Conservation (phyloP, 2,329 filamentous ascomycete genomes). For the Colletotrichum brevisporum region DNA sequence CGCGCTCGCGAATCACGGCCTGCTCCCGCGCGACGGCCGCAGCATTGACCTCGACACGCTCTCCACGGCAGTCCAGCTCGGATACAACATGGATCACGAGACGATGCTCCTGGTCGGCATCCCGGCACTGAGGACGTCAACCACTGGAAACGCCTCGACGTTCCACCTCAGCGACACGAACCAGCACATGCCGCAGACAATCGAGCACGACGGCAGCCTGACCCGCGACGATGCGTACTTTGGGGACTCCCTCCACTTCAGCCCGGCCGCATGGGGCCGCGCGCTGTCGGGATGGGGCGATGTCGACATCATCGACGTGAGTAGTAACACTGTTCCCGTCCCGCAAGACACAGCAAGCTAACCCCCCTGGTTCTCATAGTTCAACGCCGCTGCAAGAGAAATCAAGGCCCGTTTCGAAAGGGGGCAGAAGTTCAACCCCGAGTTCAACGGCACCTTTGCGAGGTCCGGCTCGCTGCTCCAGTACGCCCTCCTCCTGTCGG, state of each 20-base stretch:
- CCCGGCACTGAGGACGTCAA: conserved; percentile 43
- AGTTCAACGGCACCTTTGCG: conserved; percentile 40
- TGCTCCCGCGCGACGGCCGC: conserved; percentile 36
- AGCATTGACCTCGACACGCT: conserved; percentile 20
- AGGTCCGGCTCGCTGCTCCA: conserved; percentile 18
- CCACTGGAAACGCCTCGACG: conserved; percentile 45
- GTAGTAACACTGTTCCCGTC: neutral
- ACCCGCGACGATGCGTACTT: conserved; percentile 47
- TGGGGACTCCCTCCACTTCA: conserved; percentile 49
- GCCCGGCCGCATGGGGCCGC: conserved; percentile 44
- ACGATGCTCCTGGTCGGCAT: conserved; percentile 35
- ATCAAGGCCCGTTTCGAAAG: conserved; percentile 44
- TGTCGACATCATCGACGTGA: conserved; percentile 12
- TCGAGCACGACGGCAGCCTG: conserved; percentile 51
- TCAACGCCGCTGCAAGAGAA: conserved; percentile 45
- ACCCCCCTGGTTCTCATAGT: conserved; percentile 4
- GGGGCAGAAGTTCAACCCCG: conserved; percentile 44
- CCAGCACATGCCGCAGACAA: conserved; percentile 45
- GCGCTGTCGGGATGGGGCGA: conserved; percentile 31
- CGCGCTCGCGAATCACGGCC: conserved; percentile 43
- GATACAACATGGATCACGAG: conserved; percentile 35
- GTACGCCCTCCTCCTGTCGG: conserved; percentile 15
- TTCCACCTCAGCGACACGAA: conserved; percentile 48
- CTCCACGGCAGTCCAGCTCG: conserved; percentile 24
- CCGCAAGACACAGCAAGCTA: neutral